Conservation (phyloP, 805 yeast species). For the Saturnispora bothae region DNA sequence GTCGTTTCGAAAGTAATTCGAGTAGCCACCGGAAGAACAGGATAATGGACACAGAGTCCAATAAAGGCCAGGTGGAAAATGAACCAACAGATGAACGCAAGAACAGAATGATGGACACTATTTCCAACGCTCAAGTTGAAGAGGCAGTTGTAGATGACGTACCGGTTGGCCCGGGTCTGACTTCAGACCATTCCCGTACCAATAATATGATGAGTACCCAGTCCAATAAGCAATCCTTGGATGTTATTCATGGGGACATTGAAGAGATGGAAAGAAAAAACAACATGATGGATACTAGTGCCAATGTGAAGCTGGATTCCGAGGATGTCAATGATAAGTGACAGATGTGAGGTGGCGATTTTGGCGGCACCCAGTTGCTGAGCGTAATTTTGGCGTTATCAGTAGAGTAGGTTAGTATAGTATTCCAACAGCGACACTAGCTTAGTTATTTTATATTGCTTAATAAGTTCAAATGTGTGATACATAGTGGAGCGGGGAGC, state of each 20-base stretch:
- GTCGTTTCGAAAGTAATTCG: conserved; percentile 3
- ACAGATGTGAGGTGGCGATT: no score
- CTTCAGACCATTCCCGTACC: no score
- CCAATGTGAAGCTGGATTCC: conserved; percentile 1
- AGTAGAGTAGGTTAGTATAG: no score
- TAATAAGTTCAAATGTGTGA: no score
- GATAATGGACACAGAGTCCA: conserved; percentile 10
- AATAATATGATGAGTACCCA: conserved; percentile 5
- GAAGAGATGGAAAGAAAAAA: conserved; percentile 3
- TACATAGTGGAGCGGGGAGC: no score
- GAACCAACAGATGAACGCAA: conserved; percentile 8
- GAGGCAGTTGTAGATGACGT: background rate
- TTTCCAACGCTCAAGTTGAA: conserved; percentile 10
- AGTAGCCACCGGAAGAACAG: conserved; percentile 6
- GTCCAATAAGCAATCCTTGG: conserved; percentile 8
- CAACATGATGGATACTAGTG: conserved; percentile 5
- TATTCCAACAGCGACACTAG: no score
- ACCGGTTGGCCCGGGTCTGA: no score
- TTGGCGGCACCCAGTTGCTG: no score
- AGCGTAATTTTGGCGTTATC: no score
- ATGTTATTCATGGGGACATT: background rate
- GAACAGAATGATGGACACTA: conserved; percentile 12
- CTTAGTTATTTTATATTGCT: no score
- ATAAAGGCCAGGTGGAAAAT: conserved; percentile 8
- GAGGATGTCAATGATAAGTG: no score